Evolutionary conservation across 768 basidiomycete species (phyloP).

Genomic region (Panaeolus papilionaceus): DNA sequence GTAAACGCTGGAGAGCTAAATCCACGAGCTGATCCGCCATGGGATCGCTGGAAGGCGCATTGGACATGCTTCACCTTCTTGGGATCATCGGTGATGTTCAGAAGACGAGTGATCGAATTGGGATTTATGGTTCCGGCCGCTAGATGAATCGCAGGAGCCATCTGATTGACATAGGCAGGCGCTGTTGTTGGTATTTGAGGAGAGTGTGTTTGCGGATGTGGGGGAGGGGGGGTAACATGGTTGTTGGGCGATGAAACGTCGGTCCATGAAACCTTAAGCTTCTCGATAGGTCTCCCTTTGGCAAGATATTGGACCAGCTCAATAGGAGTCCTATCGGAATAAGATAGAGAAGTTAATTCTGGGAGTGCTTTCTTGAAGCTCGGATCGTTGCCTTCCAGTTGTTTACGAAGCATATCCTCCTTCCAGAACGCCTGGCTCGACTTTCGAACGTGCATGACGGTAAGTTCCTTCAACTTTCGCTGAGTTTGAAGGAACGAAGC

Average conservation of each 20-base stretch:
- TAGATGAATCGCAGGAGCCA: background rate
- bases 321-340: constrained; percentile 3
- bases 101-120: constrained; percentile 1
- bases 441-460: constrained; percentile 10
- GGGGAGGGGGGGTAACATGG: background rate
- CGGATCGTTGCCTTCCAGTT: background rate
- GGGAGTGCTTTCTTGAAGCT: background rate
- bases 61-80: background rate
- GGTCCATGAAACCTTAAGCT: constrained; percentile 10
- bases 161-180: background rate
- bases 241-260: background rate
- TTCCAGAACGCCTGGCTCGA: constrained; percentile 3
- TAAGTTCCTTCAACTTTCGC: constrained; percentile 6
- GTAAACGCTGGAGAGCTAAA: constrained; percentile 4
- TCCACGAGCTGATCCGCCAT: background rate
- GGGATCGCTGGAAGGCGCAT: constrained; percentile 7
- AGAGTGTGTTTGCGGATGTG: background rate
- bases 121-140: background rate
- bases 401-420: constrained; percentile 6
- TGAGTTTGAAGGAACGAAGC: constrained; percentile 7
- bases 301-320: constrained; percentile 9
- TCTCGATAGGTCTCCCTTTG: background rate
- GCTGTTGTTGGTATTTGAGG: background rate
- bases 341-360: background rate
- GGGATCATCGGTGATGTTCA: constrained; percentile 7